Conservation (phyloP, 2,329 filamentous ascomycete genomes). For the Xylariales sp. region DNA sequence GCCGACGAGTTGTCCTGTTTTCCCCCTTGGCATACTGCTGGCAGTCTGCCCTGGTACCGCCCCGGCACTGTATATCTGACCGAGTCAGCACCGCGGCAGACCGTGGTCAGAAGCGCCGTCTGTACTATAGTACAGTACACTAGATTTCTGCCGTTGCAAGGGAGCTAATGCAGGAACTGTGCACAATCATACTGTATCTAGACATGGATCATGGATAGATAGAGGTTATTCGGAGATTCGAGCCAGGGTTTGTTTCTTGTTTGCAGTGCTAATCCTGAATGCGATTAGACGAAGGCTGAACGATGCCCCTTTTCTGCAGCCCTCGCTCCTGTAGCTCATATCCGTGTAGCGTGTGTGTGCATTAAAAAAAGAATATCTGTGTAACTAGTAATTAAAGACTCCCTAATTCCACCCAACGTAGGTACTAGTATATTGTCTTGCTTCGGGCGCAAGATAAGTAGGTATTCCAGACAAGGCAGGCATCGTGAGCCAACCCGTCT, state of each 20-base stretch:
- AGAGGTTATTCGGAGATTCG: conserved; percentile 25
- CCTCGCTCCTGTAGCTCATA: conserved; percentile 4
- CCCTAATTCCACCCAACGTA: background rate
- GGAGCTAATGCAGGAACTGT: conserved; percentile 45
- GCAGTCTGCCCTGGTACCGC: too few species aligned
- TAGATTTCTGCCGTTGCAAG: conserved; percentile 30
- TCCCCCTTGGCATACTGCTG: background rate
- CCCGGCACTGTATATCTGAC: conserved; percentile 27
- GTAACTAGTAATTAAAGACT: conserved; percentile 19
- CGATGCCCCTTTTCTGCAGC: conserved; percentile 33
- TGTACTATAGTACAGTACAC: too few species aligned
- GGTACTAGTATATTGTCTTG: background rate
- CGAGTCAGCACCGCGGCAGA: conserved; percentile 19
- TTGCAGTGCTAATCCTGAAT: conserved; percentile 15
- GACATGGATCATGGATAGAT: conserved; percentile 31
- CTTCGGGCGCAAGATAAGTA: background rate
- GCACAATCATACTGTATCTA: conserved; percentile 30
- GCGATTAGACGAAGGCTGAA: conserved; percentile 17
- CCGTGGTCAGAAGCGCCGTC: too few species aligned
- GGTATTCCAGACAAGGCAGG: background rate
- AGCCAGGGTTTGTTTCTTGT: conserved; percentile 28
- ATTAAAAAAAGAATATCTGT: conserved; percentile 14
- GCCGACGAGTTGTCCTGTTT: background rate
- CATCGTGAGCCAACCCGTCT: too few species aligned
- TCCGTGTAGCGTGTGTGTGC: background rate